A percentile compares a stretch with the other conserved stretches of the same genome.
phyloP scores from a whole-genome alignment of 345 rosid species.

The Euphorbia lathyris region DNA sequence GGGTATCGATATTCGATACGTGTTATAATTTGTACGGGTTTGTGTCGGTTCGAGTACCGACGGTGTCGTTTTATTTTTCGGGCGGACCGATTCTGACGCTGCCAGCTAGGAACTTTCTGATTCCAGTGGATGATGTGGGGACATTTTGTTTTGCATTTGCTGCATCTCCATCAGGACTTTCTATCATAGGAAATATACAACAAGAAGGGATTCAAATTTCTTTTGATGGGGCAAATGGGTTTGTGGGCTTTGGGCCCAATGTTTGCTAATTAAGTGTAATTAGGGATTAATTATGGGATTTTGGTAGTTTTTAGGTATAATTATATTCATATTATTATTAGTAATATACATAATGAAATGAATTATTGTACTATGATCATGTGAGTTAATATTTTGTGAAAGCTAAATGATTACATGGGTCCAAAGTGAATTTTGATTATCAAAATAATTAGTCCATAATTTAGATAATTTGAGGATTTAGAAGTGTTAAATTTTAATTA shows the following conservation, averaged over 20 bases:
- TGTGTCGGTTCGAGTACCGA: slow-evolving; percentile 79
- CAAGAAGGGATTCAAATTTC: slow-evolving; percentile 97
- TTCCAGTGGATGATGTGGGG: slow-evolving; percentile 80
- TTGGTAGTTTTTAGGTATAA: slow-evolving; percentile 20
- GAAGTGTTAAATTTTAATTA: too few relatives aligned
- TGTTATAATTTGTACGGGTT: slow-evolving; percentile 74
- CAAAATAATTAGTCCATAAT: background rate
- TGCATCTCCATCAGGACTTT: slow-evolving; percentile 60
- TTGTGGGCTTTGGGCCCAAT: slow-evolving; percentile 92
- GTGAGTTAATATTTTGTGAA: background rate
- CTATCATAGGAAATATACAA: slow-evolving; percentile 93
- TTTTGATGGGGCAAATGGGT: slow-evolving; percentile 87
- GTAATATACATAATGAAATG: background rate
- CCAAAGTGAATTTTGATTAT: too few relatives aligned
- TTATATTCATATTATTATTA: background rate
- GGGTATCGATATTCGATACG: slow-evolving; percentile 86
- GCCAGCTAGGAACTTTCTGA: slow-evolving; percentile 86
- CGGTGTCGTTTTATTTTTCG: slow-evolving; percentile 78
- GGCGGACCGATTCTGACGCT: slow-evolving; percentile 79
- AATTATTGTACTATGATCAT: background rate
- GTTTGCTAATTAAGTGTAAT: slow-evolving; percentile 44
- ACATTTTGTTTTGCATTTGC: slow-evolving; percentile 95
- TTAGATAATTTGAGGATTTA: too few relatives aligned
- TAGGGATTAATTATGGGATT: slow-evolving; percentile 3
- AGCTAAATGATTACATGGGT: background rate